phyloP scores from a whole-genome alignment of 345 rosid species.

The Salix koriyanagi region DNA sequence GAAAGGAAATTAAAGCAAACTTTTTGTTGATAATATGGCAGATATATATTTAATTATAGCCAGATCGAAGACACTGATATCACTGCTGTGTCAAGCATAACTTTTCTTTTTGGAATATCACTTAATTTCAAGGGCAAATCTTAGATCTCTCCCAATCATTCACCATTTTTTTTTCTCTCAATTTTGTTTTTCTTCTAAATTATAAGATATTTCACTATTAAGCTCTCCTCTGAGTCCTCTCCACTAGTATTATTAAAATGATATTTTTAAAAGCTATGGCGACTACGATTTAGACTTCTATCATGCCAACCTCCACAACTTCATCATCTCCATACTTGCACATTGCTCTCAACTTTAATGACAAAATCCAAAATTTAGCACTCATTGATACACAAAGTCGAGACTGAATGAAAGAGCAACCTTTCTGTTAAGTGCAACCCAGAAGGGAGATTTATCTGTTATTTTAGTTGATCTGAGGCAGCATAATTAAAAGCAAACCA shows the following conservation, averaged over 20 bases:
- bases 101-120: too few relatives aligned
- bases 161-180: too few relatives aligned
- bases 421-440: neutral
- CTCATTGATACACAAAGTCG: neutral
- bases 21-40: neutral
- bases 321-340: neutral
- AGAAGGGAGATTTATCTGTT: neutral
- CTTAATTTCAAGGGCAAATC: too few relatives aligned
- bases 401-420: neutral
- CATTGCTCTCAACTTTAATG: neutral
- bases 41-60: too few relatives aligned
- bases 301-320: neutral
- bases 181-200: too few relatives aligned
- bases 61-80: slow-evolving; percentile 31
- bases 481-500: neutral
- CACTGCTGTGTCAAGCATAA: slow-evolving; percentile 18
- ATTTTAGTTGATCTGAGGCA: neutral
- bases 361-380: neutral
- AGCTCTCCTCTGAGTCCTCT: too few relatives aligned
- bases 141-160: too few relatives aligned
- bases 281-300: too few relatives aligned
- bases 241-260: too few relatives aligned
- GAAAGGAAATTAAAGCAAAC: neutral
- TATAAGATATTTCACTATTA: too few relatives aligned
- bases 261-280: too few relatives aligned